phyloP scores from a whole-genome alignment of 441 rosid genomes.

The Aquilaria agallochum region DNA sequence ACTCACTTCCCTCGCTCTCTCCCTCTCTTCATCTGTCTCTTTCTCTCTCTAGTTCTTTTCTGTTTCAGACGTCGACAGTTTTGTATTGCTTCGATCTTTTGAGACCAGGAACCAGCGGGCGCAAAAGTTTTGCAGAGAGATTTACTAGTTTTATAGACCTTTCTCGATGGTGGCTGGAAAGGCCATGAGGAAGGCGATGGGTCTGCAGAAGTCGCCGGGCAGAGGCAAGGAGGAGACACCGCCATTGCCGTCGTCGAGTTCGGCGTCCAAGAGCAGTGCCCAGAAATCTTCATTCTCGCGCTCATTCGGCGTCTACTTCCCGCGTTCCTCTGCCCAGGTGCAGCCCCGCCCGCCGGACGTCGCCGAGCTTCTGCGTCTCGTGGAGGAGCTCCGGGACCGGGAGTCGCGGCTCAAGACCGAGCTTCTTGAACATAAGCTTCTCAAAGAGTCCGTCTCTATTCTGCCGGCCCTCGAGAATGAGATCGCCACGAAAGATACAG shows the following conservation, averaged over 20 bases:
- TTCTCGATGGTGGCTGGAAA: slow-evolving; percentile 79
- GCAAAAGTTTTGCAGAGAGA: background rate
- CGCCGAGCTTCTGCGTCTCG: slow-evolving; percentile 62
- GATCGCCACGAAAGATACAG: slow-evolving; percentile 31
- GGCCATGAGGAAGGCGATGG: slow-evolving; percentile 69
- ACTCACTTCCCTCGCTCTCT: slow-evolving; percentile 16
- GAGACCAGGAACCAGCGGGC: slow-evolving; percentile 12
- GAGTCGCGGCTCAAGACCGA: slow-evolving; percentile 69
- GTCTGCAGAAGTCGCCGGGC: slow-evolving; percentile 65
- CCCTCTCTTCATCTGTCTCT: background rate
- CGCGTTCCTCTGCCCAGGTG: slow-evolving; percentile 87
- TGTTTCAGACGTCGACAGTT: slow-evolving; percentile 34
- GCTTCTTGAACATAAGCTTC: slow-evolving; percentile 63
- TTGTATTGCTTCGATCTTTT: slow-evolving; percentile 15
- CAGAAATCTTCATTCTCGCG: slow-evolving; percentile 55
- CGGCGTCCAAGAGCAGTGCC: slow-evolving; percentile 24
- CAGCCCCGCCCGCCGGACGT: slow-evolving; percentile 80
- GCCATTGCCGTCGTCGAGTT: slow-evolving; percentile 45
- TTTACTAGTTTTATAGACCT: background rate
- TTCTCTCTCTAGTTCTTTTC: background rate
- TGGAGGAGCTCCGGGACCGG: slow-evolving; percentile 69
- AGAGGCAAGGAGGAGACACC: slow-evolving; percentile 31
- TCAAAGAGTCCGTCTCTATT: slow-evolving; percentile 66
- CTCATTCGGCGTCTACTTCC: slow-evolving; percentile 83
- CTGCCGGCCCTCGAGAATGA: slow-evolving; percentile 66